phyloP scores from a whole-genome alignment of 768 basidiomycete genomes.

The Megacollybia marginata region DNA sequence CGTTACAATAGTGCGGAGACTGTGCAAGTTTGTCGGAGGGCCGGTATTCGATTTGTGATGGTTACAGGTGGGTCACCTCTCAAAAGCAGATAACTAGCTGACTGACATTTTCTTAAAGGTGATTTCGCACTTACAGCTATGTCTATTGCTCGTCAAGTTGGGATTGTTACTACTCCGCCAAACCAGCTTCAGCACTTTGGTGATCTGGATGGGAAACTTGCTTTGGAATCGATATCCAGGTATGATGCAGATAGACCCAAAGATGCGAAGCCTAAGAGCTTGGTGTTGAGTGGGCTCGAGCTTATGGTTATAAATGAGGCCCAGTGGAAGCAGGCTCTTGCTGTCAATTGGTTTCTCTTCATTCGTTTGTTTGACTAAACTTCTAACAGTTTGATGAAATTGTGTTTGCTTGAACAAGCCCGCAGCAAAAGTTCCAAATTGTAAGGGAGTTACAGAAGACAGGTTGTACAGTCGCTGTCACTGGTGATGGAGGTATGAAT shows the following conservation, averaged over 20 bases:
- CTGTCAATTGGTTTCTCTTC: constrained; percentile 5
- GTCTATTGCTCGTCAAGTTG: constrained; percentile 58
- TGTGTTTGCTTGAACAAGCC: constrained; percentile 57
- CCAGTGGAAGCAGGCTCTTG: constrained; percentile 22
- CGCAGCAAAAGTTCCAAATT: constrained; percentile 59
- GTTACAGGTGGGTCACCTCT: constrained; percentile 47
- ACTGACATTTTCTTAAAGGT: constrained; percentile 15
- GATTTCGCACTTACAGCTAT: constrained; percentile 55
- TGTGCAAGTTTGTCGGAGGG: constrained; percentile 40
- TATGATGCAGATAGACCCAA: neutral
- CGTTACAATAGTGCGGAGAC: constrained; percentile 47
- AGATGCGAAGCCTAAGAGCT: constrained; percentile 17
- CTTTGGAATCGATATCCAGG: neutral
- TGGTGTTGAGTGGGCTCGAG: constrained; percentile 36
- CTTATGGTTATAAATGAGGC: constrained; percentile 24
- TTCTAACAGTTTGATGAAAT: constrained; percentile 35
- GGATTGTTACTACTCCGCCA: constrained; percentile 37
- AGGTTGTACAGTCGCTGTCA: constrained; percentile 51
- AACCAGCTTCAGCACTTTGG: constrained; percentile 22
- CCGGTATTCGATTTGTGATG: constrained; percentile 58
- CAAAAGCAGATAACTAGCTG: neutral
- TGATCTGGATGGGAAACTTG: neutral
- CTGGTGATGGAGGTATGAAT: constrained; percentile 46
- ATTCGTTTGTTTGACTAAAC: neutral
- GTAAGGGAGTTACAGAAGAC: constrained; percentile 49